Evolutionary conservation across 1,139 yeast species (phyloP).

Genomic region (Debaryomyces subglobosus): DNA sequence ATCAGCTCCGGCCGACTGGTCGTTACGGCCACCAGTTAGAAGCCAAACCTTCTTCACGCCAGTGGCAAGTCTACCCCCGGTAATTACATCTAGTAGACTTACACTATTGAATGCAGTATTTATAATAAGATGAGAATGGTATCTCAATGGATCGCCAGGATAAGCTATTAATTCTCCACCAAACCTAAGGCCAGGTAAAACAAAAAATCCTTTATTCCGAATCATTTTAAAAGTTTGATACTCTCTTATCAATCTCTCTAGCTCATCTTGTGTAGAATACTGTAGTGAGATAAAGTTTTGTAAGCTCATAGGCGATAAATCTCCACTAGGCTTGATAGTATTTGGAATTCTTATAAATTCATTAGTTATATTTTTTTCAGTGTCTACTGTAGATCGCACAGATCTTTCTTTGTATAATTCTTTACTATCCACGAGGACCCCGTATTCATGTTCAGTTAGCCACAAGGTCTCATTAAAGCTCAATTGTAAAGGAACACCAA

Average conservation of each 20-base stretch:
- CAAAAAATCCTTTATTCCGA: constrained; percentile 50
- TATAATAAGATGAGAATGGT: constrained; percentile 84
- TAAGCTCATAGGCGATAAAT: not conserved
- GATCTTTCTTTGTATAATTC: constrained; percentile 18
- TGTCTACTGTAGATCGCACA: not conserved
- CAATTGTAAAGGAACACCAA: constrained; percentile 80
- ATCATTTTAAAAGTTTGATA: constrained; percentile 38
- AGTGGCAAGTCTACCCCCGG: constrained; percentile 89
- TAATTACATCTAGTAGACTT: constrained; percentile 60
- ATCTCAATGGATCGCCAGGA: constrained; percentile 92
- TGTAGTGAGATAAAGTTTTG: constrained; percentile 1
- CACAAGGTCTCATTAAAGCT: constrained; percentile 75
- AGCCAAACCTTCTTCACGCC: constrained; percentile 89
- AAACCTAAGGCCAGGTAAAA: constrained; percentile 86
- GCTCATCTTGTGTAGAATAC: not conserved
- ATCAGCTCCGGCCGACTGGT: constrained; percentile 4
- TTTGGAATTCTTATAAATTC: constrained; percentile 1
- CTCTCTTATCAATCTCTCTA: constrained; percentile 10
- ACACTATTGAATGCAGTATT: constrained; percentile 49
- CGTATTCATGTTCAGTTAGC: constrained; percentile 52
- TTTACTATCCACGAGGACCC: constrained; percentile 35
- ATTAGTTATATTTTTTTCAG: not conserved
- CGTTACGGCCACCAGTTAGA: constrained; percentile 45
- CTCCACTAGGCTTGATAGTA: not conserved
- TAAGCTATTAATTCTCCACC: constrained; percentile 90